Evolutionary conservation across 345 rosid species (phyloP).

Genomic region (Euphorbia lathyris): DNA sequence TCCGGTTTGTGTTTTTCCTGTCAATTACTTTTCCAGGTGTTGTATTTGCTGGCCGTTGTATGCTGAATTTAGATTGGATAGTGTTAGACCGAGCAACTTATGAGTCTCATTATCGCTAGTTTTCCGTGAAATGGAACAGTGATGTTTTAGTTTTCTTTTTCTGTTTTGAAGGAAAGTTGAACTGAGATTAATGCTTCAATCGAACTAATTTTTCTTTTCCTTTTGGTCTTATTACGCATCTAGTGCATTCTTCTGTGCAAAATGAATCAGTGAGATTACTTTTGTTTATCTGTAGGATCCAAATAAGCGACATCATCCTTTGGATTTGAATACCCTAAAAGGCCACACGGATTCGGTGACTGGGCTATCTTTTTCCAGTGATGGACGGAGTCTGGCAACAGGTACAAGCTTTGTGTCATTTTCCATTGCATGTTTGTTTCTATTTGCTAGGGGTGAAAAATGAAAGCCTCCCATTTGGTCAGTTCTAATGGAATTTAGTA

Average conservation of each 20-base stretch:
- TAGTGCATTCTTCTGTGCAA: not conserved
- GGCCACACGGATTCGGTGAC: slow-evolving; percentile 91
- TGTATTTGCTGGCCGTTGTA: not conserved
- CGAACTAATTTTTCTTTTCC: no score
- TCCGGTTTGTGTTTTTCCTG: no score
- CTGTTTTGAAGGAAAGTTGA: not conserved
- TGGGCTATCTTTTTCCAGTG: slow-evolving; percentile 71
- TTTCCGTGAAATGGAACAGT: not conserved
- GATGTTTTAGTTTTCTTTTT: not conserved
- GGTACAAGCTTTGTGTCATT: slow-evolving; percentile 35
- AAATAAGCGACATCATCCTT: slow-evolving; percentile 71
- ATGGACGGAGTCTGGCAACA: slow-evolving; percentile 76
- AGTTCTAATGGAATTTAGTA: not conserved
- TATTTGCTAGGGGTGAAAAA: not conserved
- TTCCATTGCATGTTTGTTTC: not conserved
- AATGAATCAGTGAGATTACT: not conserved
- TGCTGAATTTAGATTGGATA: not conserved
- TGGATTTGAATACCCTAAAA: slow-evolving; percentile 94
- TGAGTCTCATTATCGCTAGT: not conserved
- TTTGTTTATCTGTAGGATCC: slow-evolving; percentile 48
- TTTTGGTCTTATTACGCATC: not conserved
- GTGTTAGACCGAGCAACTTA: not conserved
- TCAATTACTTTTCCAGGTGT: no score
- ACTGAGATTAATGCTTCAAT: not conserved
- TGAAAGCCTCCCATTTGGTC: not conserved